Conservation (phyloP, 163 green algal genomes). For the Scenedesmus sp. region DNA sequence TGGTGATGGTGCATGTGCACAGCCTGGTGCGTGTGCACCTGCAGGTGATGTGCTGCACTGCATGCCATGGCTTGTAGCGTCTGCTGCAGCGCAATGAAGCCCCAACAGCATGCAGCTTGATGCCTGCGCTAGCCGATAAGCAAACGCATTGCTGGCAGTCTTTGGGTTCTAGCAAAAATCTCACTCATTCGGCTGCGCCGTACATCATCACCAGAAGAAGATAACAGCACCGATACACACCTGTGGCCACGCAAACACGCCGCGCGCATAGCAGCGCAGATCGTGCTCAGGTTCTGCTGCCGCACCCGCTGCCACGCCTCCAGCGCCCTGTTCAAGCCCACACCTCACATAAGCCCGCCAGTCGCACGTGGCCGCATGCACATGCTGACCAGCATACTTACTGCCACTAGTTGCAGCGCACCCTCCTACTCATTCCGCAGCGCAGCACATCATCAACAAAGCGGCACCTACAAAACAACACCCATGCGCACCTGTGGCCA, state of each 20-base stretch:
- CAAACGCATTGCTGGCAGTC: too few relatives aligned
- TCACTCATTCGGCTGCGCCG: too few relatives aligned
- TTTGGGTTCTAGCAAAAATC: too few relatives aligned
- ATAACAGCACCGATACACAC: conserved; percentile 6
- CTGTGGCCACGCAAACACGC: conserved; percentile 67
- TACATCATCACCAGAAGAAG: too few relatives aligned
- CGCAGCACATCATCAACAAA: too few relatives aligned
- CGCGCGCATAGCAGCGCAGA: conserved; percentile 70
- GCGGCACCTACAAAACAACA: too few relatives aligned
- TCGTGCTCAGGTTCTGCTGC: conserved; percentile 7
- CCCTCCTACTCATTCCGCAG: too few relatives aligned
- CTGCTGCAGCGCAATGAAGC: too few relatives aligned
- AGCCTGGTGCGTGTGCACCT: neutral
- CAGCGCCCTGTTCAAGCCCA: neutral
- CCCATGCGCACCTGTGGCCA: conserved; percentile 54
- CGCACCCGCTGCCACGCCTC: neutral
- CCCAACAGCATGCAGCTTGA: too few relatives aligned
- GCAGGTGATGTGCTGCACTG: neutral
- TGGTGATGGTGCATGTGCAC: neutral
- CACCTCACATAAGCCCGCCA: conserved; percentile 38
- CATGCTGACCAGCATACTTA: too few relatives aligned
- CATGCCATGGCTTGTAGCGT: too few relatives aligned
- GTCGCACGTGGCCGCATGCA: conserved; percentile 48
- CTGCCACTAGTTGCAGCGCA: too few relatives aligned
- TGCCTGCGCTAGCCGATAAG: conserved; percentile 4